A percentile compares a stretch with the other conserved stretches of the same genome.
Evolutionary conservation across 2,329 filamentous ascomycete genomes (phyloP).

Genomic region (Colletotrichum ledebouriae): DNA sequence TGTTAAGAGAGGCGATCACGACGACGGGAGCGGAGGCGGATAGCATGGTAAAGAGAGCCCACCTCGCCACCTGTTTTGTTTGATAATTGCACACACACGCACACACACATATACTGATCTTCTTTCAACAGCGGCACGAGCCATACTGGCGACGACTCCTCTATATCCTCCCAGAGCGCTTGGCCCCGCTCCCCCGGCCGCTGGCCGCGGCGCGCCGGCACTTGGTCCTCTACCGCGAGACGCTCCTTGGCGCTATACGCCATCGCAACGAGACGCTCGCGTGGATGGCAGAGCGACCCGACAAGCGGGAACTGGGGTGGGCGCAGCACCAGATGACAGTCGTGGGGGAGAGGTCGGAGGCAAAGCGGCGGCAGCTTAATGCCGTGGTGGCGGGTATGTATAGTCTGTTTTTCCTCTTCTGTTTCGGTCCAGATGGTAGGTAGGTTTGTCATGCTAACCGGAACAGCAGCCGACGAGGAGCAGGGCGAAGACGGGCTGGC

Average conservation of each 20-base stretch:
- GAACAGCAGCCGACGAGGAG: background rate
- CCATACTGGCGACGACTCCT: background rate
- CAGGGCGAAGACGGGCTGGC: background rate
- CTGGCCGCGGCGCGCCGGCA: background rate
- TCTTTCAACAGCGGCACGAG: background rate
- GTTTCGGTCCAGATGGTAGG: background rate
- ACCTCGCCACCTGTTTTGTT: background rate
- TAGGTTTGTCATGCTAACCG: background rate
- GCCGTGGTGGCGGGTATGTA: background rate
- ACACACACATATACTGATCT: background rate
- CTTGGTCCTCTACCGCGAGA: conserved; percentile 2
- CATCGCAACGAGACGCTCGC: conserved; percentile 8
- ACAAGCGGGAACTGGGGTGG: background rate
- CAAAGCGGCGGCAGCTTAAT: background rate
- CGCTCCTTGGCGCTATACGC: background rate
- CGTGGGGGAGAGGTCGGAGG: background rate
- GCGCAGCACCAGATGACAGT: conserved; percentile 5
- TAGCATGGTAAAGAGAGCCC: background rate
- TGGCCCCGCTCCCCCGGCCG: background rate
- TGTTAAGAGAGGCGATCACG: background rate
- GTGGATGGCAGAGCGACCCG: background rate
- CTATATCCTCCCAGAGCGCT: background rate
- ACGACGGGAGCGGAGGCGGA: background rate
- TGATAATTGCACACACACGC: background rate
- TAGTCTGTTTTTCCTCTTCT: background rate